phyloP scores from a whole-genome alignment of 108 stramenopile genomes.

The Pseudonitzschia multiseries region DNA sequence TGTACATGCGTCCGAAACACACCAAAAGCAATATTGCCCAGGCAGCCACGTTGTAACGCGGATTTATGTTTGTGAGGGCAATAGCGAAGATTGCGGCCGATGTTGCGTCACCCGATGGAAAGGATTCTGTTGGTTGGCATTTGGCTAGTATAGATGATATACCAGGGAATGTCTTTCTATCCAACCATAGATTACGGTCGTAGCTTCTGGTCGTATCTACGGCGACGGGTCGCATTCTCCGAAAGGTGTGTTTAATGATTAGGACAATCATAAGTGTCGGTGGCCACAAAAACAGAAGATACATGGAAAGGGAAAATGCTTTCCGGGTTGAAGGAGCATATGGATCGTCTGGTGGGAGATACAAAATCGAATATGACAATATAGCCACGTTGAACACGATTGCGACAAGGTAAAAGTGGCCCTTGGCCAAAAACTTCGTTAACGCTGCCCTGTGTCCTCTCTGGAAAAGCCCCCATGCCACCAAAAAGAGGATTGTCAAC shows the following conservation, averaged over 20 bases:
- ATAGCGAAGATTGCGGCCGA: conserved; percentile 21
- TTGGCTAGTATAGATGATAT: conserved; percentile 13
- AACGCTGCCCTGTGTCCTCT: neutral
- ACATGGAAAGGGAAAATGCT: conserved; percentile 13
- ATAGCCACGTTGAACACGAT: neutral
- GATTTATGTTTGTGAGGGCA: neutral
- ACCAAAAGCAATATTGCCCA: conserved; percentile 16
- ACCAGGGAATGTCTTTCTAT: conserved; percentile 10
- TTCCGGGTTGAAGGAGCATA: neutral
- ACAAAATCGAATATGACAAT: neutral
- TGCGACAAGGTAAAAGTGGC: neutral
- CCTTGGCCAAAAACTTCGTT: conserved; percentile 10
- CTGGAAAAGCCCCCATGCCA: conserved; percentile 12
- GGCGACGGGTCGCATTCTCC: conserved; percentile 14
- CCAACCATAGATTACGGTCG: neutral
- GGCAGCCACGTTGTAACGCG: neutral
- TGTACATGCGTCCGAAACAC: conserved; percentile 24
- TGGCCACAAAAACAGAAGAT: conserved; percentile 18
- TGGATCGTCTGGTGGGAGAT: neutral
- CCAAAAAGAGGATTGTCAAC: conserved; percentile 14
- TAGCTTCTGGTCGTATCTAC: neutral
- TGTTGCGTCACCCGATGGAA: conserved; percentile 31
- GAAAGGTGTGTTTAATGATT: neutral
- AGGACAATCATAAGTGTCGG: conserved; percentile 7
- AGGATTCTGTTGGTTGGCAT: conserved; percentile 8